Evolutionary conservation across 805 yeast species (phyloP).

Genomic region (Wickerhamia fluorescens): DNA sequence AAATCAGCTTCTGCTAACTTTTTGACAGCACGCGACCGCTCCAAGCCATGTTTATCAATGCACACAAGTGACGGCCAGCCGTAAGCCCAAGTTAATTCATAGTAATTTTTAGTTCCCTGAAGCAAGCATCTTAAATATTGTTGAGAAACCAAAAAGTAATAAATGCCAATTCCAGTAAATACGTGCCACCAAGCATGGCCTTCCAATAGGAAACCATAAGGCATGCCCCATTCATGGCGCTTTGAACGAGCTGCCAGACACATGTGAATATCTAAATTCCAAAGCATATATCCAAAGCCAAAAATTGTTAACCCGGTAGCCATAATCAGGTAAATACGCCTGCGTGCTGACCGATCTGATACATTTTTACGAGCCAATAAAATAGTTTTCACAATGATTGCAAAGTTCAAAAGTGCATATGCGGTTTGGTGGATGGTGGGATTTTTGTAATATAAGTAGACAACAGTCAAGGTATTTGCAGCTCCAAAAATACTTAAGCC

Average conservation of each 20-base stretch:
- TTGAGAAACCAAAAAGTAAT: slow-evolving; percentile 72
- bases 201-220: slow-evolving; percentile 79
- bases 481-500: slow-evolving; percentile 44
- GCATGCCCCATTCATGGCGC: slow-evolving; percentile 68
- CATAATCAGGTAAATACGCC: slow-evolving; percentile 51
- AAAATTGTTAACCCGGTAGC: slow-evolving; percentile 55
- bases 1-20: slow-evolving; percentile 9
- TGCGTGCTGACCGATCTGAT: slow-evolving; percentile 37
- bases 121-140: slow-evolving; percentile 69
- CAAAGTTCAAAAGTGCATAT: slow-evolving; percentile 72
- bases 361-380: slow-evolving; percentile 47
- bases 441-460: slow-evolving; percentile 66
- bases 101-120: slow-evolving; percentile 48
- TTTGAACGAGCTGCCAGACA: slow-evolving; percentile 52
- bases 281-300: slow-evolving; percentile 66
- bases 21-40: slow-evolving; percentile 10
- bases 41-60: slow-evolving; percentile 20
- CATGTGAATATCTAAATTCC: slow-evolving; percentile 85
- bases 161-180: slow-evolving; percentile 80
- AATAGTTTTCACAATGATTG: slow-evolving; percentile 58
- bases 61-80: slow-evolving; percentile 26
- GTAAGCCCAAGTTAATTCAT: slow-evolving; percentile 50
- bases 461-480: slow-evolving; percentile 56
- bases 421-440: slow-evolving; percentile 88
- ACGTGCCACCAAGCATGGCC: slow-evolving; percentile 99